Base-by-base conservation (phyloP, 768 basidiomycete species). In the Neoboletus subvelutipes region DNA sequence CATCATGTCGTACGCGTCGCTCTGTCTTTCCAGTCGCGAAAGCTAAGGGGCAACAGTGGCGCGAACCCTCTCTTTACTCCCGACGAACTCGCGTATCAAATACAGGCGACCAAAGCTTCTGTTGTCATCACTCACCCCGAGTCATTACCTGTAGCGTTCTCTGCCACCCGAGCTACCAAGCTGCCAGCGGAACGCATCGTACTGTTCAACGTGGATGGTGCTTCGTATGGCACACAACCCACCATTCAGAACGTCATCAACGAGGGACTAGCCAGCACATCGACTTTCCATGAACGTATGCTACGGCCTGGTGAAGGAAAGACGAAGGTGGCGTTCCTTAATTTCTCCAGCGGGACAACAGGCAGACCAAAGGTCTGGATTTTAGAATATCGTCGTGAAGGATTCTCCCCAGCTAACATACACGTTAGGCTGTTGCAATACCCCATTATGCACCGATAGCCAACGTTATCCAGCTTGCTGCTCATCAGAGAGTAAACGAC, bases 311-410 rank as follows among this genome's bases (percentile, higher is more conserved):
- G 85, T 2, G 88, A 90, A 71, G 87, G 75, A 18, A 87, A 77
- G 70, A 85, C 79, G 12, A 90, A 87, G 66, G 66, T 90, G 15
- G 88, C 89, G 0, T 83, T 89, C 58, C 71, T 89, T 28, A 83
- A 79, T 65, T 90, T 90, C 65, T 89, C 87, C 0, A 88, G 87
- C 22, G 86, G 86, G 24, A 91, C 88, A 0, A 91, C 89, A 2
- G 88, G 89, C 1, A 81, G 75, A 57, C 88, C 89, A 0, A 88
- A 90, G 81, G 85, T 84, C 51, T n/a, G 58, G 20, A 24, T 33
- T 43, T 26, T 15, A 11, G n/a, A 20, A 17, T 26, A 20, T 13
- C 1, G 1, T 26, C 9, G 31, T 45, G 2, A 28, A 5, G 7
- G 18, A 24, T 49, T 43, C 5, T 50, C 29, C 7, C 7, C 8